These are phyloP conservation scores for Candida ovalis DNA, from an alignment of 805 yeast species.

Conservation along the genomic window DNA sequence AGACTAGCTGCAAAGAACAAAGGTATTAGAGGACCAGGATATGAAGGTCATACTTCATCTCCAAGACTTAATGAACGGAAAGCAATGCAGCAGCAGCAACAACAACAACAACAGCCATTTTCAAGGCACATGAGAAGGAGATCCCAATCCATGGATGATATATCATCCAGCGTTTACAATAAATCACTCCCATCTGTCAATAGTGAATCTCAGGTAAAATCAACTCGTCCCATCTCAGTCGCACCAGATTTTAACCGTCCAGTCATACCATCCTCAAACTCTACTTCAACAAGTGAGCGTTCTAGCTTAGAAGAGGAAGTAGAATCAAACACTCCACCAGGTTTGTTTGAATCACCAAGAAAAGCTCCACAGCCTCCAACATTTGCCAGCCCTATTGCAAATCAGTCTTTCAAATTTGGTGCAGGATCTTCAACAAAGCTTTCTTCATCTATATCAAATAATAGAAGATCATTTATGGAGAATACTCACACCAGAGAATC, in stretches of 20 bases:
- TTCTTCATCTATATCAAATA: conserved; percentile 1
- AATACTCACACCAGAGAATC: conserved; percentile 25
- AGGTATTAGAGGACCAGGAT: conserved; percentile 3
- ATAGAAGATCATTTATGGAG: conserved; percentile 12
- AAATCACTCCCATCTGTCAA: conserved; percentile 1
- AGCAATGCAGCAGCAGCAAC: conserved; percentile 6
- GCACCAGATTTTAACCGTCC: conserved; percentile 16
- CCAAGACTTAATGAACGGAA: background rate
- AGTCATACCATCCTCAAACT: background rate
- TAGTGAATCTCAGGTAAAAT: conserved; percentile 1
- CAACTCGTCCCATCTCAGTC: conserved; percentile 19
- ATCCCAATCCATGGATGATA: conserved; percentile 49
- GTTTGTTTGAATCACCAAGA: conserved; percentile 59
- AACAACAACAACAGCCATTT: conserved; percentile 9
- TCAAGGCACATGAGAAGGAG: conserved; percentile 43
- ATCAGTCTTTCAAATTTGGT: conserved; percentile 24
- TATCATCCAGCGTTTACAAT: conserved; percentile 11
- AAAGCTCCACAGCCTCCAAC: conserved; percentile 68
- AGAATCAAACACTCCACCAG: conserved; percentile 15
- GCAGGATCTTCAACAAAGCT: conserved; percentile 10
- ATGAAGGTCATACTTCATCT: background rate
- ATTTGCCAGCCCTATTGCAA: conserved; percentile 25
- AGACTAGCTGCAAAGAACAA: conserved; percentile 29
- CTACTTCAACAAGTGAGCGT: conserved; percentile 11
- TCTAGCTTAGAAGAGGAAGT: conserved; percentile 8